Conservation (phyloP, 148 eudicot species). For the Fallopia convolvulus region DNA sequence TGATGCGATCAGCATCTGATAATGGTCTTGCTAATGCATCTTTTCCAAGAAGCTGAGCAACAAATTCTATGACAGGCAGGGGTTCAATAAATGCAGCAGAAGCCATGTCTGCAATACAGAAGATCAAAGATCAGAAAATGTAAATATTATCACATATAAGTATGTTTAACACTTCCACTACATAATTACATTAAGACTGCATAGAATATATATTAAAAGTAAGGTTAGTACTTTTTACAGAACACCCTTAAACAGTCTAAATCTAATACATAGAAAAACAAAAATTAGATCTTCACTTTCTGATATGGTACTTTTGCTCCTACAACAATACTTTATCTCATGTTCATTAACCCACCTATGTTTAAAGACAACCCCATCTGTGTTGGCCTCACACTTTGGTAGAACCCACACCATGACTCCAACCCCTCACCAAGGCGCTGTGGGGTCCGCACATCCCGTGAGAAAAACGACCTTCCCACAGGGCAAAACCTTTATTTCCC, state of each 20-base stretch:
- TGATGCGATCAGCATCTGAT: slow-evolving; percentile 64
- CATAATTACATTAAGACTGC: not conserved
- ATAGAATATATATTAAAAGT: too few species aligned
- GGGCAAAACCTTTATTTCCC: slow-evolving; percentile 36
- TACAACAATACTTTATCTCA: not conserved
- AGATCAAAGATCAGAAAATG: not conserved
- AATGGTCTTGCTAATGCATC: slow-evolving; percentile 47
- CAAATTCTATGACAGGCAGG: slow-evolving; percentile 60
- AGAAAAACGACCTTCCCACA: slow-evolving; percentile 61
- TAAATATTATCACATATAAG: not conserved
- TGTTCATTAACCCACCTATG: slow-evolving; percentile 32
- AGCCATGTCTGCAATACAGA: slow-evolving; percentile 43
- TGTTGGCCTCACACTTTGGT: slow-evolving; percentile 70
- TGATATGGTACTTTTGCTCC: not conserved
- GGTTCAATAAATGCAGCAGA: slow-evolving; percentile 68
- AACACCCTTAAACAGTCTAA: not conserved
- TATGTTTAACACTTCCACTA: not conserved
- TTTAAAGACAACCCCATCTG: slow-evolving; percentile 76
- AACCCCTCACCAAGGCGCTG: slow-evolving; percentile 62
- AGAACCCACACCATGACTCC: slow-evolving; percentile 74
- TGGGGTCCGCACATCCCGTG: slow-evolving; percentile 48
- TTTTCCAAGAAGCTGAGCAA: slow-evolving; percentile 59
- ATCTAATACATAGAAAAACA: too few species aligned
- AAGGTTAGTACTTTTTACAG: not conserved
- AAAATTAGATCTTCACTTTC: not conserved